Evolutionary conservation across 1,139 yeast species (phyloP), one percentile per base, ranked within the genome.

Genomic region (Magnusiomyces magnusii): DNA sequence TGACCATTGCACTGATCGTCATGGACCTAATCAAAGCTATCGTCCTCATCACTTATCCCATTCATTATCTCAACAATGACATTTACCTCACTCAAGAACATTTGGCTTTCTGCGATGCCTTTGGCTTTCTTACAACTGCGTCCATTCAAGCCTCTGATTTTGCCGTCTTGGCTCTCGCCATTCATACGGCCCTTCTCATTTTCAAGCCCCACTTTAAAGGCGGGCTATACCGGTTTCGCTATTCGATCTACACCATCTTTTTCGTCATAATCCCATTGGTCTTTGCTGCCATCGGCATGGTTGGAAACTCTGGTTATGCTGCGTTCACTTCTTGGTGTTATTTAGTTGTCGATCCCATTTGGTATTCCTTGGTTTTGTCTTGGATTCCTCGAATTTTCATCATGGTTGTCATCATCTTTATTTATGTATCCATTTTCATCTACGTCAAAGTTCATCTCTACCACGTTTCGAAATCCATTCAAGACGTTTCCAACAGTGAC

Each of bases 371-470:
- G 55, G 90, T 77, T 0, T 74, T 90, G 56, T 80, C 90, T 63
- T 90, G 96, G 96, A 84, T 83, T 0, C 93, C 96, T 1, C 76
- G 97, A 52, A 86, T 83, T 67, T 69, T 80, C 59, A 80, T 90
- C 57, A 79, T 87, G 64, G 68, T 86, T 7, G 68, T 78, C 28
- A 87, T 90, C 65, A 68, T 86, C 58, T 71, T 77, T 17, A 81
- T 87, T 55, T 91, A 91, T 71, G 75, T 82, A 53, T 76, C 84
- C 55, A 85, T 91, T 58, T 90, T 89, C 71, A 71, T 82, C 63
- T 87, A 86, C 67, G 92, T 90, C 51, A 58, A 60, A 21, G 47
- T 54, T 21, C 58, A 56, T 44, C 53, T 60, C 56, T 54, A 56
- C 27, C 36, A 51, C 24, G 58, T 60, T 23, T 55, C 62, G 13